Conservation (phyloP, 352 stramenopile species). For the Phytophthora sojae region DNA sequence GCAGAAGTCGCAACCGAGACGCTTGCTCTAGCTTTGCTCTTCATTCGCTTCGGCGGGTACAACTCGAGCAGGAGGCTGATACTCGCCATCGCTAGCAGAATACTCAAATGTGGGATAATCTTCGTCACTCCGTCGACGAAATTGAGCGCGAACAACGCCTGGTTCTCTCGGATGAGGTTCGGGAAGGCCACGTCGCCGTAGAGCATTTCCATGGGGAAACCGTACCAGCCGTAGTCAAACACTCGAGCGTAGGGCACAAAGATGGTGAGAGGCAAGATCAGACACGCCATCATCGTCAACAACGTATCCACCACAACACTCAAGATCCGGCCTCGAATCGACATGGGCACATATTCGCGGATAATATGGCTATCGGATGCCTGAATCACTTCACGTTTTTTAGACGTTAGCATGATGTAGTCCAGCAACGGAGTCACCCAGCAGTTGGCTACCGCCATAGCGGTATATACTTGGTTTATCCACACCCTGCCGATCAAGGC, state of each 20-base stretch:
- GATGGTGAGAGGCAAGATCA: conserved; percentile 27
- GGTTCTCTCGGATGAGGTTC: conserved; percentile 57
- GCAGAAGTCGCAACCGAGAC: conserved; percentile 1
- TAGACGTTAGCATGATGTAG: conserved; percentile 12
- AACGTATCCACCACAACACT: conserved; percentile 25
- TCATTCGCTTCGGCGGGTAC: conserved; percentile 11
- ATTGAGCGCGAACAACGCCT: conserved; percentile 43
- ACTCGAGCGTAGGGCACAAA: conserved; percentile 32
- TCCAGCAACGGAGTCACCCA: conserved; percentile 39
- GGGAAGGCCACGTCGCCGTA: conserved; percentile 57
- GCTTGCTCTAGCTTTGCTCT: background rate
- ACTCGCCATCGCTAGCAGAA: conserved; percentile 45
- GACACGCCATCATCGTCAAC: conserved; percentile 4
- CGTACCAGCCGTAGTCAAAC: conserved; percentile 37
- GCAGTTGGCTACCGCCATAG: conserved; percentile 48
- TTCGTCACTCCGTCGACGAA: conserved; percentile 41
- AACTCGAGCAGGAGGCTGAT: conserved; percentile 38
- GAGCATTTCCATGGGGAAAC: conserved; percentile 45
- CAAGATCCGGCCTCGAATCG: conserved; percentile 32
- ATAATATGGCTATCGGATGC: background rate
- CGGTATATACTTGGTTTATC: conserved; percentile 57
- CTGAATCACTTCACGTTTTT: background rate
- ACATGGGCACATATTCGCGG: conserved; percentile 1
- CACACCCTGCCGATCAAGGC: conserved; percentile 45
- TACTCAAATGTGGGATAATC: conserved; percentile 46